Percentiles rank a stretch among this genome's conserved stretches.
These are phyloP conservation scores for Porodaedalea pini DNA, from an alignment of 1,284 basidiomycete genomes.

Conservation along the genomic window DNA sequence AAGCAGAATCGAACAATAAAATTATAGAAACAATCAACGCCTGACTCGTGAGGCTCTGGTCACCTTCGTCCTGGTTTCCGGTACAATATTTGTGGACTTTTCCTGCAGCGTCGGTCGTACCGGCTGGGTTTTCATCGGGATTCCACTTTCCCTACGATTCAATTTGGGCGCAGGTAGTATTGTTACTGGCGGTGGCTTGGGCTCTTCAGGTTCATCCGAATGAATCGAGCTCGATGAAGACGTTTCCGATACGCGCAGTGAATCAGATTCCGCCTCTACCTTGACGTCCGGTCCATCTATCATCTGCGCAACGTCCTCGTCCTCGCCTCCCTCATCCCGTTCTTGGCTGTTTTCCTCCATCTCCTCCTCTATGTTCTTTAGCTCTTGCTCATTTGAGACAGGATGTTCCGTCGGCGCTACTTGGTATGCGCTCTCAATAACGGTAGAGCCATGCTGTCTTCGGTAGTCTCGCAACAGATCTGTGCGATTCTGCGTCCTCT, in stretches of 20 bases:
- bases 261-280: constrained; percentile 1
- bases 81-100: constrained; percentile 18
- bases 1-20: not conserved
- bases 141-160: not conserved
- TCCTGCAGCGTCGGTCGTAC: constrained; percentile 14
- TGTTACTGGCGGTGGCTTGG: not conserved
- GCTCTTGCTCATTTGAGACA: not conserved
- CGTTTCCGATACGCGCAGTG: not conserved
- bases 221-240: not conserved
- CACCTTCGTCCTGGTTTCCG: constrained; percentile 8
- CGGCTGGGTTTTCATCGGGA: constrained; percentile 10
- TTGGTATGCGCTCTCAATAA: not conserved
- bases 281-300: not conserved
- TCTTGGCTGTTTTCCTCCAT: not conserved
- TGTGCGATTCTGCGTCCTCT: constrained; percentile 59
- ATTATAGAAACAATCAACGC: not conserved
- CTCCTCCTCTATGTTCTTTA: constrained; percentile 6
- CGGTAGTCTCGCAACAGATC: constrained; percentile 19
- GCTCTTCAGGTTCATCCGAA: not conserved
- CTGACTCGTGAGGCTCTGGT: constrained; percentile 2
- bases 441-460: not conserved
- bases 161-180: not conserved
- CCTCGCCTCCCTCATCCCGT: not conserved
- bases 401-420: not conserved
- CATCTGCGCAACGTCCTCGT: not conserved